A percentile compares a stretch with the other conserved stretches of the same genome.
Evolutionary conservation across 306 rosid species (phyloP).

Genomic region (Casuarina equisetifolia): DNA sequence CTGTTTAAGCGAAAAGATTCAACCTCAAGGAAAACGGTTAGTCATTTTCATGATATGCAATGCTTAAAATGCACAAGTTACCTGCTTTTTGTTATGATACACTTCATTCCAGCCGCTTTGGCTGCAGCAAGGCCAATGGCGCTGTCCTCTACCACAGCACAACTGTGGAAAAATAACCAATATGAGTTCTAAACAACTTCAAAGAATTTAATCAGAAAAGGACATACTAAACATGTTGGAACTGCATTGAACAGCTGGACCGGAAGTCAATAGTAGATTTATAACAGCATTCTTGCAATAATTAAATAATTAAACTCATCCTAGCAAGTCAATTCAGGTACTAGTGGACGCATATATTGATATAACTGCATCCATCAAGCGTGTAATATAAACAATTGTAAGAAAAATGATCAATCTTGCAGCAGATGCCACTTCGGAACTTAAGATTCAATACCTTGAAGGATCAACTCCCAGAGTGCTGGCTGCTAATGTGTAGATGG

Average conservation of each 20-base stretch:
- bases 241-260: neutral
- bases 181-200: slow-evolving; percentile 15
- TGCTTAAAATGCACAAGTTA: slow-evolving; percentile 22
- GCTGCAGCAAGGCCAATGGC: slow-evolving; percentile 98
- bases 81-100: slow-evolving; percentile 94
- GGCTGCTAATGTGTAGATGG: slow-evolving; percentile 85
- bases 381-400: neutral
- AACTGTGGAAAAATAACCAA: slow-evolving; percentile 47
- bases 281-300: slow-evolving; percentile 11
- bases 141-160: slow-evolving; percentile 96
- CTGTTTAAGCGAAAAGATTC: too few relatives aligned
- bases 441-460: slow-evolving; percentile 61
- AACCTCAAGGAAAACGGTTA: neutral
- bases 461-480: slow-evolving; percentile 82
- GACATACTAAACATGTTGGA: neutral
- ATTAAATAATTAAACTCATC: slow-evolving; percentile 5
- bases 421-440: slow-evolving; percentile 13
- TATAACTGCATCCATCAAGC: slow-evolving; percentile 27
- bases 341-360: neutral
- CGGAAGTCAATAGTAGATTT: neutral
- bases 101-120: slow-evolving; percentile 91
- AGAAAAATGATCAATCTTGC: slow-evolving; percentile 19
- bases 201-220: slow-evolving; percentile 12
- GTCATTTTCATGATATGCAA: slow-evolving; percentile 19
- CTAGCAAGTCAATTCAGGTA: slow-evolving; percentile 15